Percentiles rank a stretch among this genome's conserved stretches.
Evolutionary conservation across 2,329 filamentous ascomycete genomes (phyloP).

Genomic region (Exophiala calicioides): DNA sequence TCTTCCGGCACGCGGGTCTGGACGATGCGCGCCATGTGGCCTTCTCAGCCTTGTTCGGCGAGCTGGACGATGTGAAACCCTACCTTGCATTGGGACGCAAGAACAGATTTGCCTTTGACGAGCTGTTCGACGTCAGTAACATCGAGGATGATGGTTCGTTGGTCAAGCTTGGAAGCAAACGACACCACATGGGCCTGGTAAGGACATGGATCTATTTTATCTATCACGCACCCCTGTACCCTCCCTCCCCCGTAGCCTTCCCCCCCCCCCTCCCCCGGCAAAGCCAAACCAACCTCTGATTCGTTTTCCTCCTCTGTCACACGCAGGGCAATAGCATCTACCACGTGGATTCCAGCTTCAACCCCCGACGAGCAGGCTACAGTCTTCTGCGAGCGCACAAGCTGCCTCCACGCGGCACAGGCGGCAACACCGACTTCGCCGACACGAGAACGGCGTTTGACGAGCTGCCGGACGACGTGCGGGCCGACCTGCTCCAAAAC

Average conservation of each 20-base stretch:
- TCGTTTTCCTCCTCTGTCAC: no score
- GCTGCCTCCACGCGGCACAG: constrained; percentile 50
- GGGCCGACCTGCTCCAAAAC: constrained; percentile 38
- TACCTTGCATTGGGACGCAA: constrained; percentile 51
- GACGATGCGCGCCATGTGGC: constrained; percentile 54
- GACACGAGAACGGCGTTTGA: constrained; percentile 56
- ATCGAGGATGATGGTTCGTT: constrained; percentile 51
- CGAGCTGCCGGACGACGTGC: constrained; percentile 43
- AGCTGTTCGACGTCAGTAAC: constrained; percentile 62
- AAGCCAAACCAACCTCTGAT: no score
- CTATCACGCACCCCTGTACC: no score
- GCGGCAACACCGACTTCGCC: constrained; percentile 56
- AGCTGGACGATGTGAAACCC: constrained; percentile 57
- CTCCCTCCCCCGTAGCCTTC: no score
- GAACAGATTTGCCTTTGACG: constrained; percentile 50
- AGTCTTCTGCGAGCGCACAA: constrained; percentile 54
- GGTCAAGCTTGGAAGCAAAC: constrained; percentile 44
- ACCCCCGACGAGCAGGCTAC: constrained; percentile 55
- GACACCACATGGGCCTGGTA: constrained; percentile 46
- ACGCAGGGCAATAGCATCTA: constrained; percentile 52
- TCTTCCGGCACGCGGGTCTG: constrained; percentile 54
- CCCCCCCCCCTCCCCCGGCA: no score
- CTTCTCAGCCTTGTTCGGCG: constrained; percentile 55
- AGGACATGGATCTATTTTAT: constrained; percentile 6
- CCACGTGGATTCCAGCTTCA: constrained; percentile 59